Base-by-base conservation (phyloP, 2,329 filamentous ascomycete species). In the Phyllosticta citribraziliensis region DNA sequence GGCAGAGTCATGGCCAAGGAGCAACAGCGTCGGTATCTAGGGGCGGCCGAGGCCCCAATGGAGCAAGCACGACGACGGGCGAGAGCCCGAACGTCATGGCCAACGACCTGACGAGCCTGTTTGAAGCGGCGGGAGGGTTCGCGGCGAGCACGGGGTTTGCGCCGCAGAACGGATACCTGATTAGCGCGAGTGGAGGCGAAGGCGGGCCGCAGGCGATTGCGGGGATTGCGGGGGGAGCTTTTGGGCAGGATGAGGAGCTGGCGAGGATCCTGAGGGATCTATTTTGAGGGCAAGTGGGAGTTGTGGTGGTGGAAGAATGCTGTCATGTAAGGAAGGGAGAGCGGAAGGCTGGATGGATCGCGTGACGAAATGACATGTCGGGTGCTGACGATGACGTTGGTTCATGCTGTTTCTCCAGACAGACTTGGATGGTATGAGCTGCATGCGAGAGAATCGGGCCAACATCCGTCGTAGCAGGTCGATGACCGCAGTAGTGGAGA, bases 81-180 rank as follows among this genome's bases (percentile, higher is more conserved):
- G 82, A 77, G 50, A 83, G 79, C 65, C 83, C 84, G 56, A 82
- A 86, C 66, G 80, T 80, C 9, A 79, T 85, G 68, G 84, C 85
- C 58, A 84, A 84, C 63, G 84, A 87, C 68, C 70, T 87, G 56
- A 85, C 83, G 3, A 83, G 79, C 64, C 68, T 87, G 54, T 87
- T 87, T 62, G 84, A 87, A 67, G 82, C 84, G 47, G 83, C 84
- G 3, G 84, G 84, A 0, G 80, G 79, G 0, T 81, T 79, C 64
- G 20, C 60, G 60, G 55, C 60, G 20, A 58, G 55, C 55, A 62
- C 60, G 10, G 60, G 60, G 3, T 62, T 62, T 25, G 55, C 60
- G 22, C 55, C 60, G 52, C 60, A 62, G 52, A 62, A 58, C 17
- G 56, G 60, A 12, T 71, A 72, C 19, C 74, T 72, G 40, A 75